phyloP scores from a whole-genome alignment of 805 yeast genomes.

The Teunomyces barrocoloradensis region DNA sequence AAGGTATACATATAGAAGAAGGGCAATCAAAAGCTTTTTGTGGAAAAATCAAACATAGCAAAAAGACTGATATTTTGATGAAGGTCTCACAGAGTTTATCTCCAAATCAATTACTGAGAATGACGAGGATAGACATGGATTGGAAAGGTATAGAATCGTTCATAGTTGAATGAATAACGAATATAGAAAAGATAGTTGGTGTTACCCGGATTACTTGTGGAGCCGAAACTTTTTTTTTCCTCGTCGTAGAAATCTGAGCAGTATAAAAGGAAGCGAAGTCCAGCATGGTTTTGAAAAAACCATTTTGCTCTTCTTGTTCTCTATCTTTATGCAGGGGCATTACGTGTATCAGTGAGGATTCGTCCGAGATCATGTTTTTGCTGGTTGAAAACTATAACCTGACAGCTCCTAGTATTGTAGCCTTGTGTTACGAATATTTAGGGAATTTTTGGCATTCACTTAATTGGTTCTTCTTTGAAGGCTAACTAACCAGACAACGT shows the following conservation, averaged over 20 bases:
- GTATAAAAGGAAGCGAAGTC: constrained; percentile 13
- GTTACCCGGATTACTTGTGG: constrained; percentile 8
- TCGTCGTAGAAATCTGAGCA: background rate
- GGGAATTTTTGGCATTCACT: constrained; percentile 73
- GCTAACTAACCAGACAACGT: constrained; percentile 10
- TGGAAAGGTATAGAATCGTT: constrained; percentile 3
- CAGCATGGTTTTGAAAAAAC: constrained; percentile 5
- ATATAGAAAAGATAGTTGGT: background rate
- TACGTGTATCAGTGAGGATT: constrained; percentile 99
- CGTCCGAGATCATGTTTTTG: constrained; percentile 99
- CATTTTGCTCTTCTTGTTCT: constrained; percentile 29
- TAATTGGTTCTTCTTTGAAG: constrained; percentile 33
- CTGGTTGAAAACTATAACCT: constrained; percentile 99
- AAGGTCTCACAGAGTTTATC: background rate
- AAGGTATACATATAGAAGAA: constrained; percentile 4
- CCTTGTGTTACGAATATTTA: constrained; percentile 50
- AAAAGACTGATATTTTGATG: constrained; percentile 6
- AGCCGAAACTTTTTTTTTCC: background rate
- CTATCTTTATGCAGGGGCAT: constrained; percentile 99
- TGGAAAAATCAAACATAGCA: constrained; percentile 18
- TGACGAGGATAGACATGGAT: background rate
- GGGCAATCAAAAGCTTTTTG: constrained; percentile 2
- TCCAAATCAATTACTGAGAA: background rate
- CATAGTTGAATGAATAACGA: background rate
- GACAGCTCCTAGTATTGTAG: constrained; percentile 64